Conservation (phyloP, 2,329 filamentous ascomycete genomes). For the Sclerotinia sclerotiorum region DNA sequence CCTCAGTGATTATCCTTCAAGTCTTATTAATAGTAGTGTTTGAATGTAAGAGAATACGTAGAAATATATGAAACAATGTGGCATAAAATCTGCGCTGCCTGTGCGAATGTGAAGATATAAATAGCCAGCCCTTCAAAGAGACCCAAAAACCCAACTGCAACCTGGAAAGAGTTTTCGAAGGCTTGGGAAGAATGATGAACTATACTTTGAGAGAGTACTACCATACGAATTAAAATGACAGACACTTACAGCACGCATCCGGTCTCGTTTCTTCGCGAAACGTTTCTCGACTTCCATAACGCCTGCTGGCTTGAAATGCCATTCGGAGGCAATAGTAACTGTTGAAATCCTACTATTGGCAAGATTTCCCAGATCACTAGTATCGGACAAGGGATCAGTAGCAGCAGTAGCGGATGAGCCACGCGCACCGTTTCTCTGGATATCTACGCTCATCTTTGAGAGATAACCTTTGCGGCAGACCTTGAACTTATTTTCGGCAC, state of each 20-base stretch:
- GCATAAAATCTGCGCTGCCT: background rate
- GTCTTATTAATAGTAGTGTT: background rate
- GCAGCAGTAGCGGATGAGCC: conserved; percentile 1
- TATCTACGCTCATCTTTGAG: background rate
- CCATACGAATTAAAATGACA: background rate
- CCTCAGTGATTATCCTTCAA: background rate
- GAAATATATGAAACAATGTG: no score
- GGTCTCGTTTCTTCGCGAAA: conserved; percentile 22
- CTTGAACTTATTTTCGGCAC: background rate
- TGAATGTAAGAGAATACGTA: no score
- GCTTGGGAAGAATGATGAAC: background rate
- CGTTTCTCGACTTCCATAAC: conserved; percentile 28
- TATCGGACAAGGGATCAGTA: conserved; percentile 2
- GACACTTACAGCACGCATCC: conserved; percentile 7
- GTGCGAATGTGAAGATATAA: background rate
- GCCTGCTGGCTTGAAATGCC: conserved; percentile 33
- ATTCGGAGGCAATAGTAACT: conserved; percentile 30
- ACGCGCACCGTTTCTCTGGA: background rate
- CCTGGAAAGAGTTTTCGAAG: background rate
- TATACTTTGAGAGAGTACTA: background rate
- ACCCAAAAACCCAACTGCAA: background rate
- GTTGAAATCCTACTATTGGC: background rate
- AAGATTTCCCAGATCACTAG: background rate
- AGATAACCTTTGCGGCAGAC: background rate
- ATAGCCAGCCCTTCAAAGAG: no score